Percentiles rank a stretch among this genome's conserved stretches.
These are phyloP conservation scores for Ogataea sp. DNA, from an alignment of 805 yeast species.

Conservation along the genomic window DNA sequence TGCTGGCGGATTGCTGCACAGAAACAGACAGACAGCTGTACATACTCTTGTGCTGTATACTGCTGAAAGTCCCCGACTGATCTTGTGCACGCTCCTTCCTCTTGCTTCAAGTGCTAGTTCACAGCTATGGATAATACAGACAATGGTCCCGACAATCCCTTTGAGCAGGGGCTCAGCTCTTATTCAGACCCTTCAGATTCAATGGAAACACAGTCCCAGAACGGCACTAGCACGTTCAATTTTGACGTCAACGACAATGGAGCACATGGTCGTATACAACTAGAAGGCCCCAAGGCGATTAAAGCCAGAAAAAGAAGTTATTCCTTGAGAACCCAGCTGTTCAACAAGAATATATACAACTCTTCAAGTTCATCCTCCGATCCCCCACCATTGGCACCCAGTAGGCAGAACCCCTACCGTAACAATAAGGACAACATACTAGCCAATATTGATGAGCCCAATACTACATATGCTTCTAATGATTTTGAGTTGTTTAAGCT, in stretches of 20 bases:
- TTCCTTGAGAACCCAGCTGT: conserved; percentile 57
- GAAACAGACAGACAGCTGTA: too few relatives aligned
- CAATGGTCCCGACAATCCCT: not conserved
- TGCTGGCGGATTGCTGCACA: too few relatives aligned
- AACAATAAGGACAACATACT: not conserved
- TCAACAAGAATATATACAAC: conserved; percentile 32
- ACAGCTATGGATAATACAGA: conserved; percentile 15
- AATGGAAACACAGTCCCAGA: not conserved
- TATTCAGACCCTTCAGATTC: not conserved
- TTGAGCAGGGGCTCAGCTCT: not conserved
- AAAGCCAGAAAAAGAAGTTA: conserved; percentile 52
- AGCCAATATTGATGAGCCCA: not conserved
- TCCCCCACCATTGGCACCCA: not conserved
- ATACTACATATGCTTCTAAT: not conserved
- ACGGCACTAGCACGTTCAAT: not conserved
- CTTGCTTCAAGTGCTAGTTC: too few relatives aligned
- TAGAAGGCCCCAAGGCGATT: conserved; percentile 14
- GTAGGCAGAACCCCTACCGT: not conserved
- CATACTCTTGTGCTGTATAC: too few relatives aligned
- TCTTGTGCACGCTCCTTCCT: too few relatives aligned
- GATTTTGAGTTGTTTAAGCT: conserved; percentile 3
- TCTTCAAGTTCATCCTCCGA: not conserved
- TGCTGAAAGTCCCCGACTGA: too few relatives aligned
- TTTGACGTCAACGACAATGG: not conserved
- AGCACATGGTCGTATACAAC: not conserved